A percentile compares a stretch with the other conserved stretches of the same genome.
Evolutionary conservation across 768 basidiomycete species (phyloP).

Genomic region (Collybia sp.): DNA sequence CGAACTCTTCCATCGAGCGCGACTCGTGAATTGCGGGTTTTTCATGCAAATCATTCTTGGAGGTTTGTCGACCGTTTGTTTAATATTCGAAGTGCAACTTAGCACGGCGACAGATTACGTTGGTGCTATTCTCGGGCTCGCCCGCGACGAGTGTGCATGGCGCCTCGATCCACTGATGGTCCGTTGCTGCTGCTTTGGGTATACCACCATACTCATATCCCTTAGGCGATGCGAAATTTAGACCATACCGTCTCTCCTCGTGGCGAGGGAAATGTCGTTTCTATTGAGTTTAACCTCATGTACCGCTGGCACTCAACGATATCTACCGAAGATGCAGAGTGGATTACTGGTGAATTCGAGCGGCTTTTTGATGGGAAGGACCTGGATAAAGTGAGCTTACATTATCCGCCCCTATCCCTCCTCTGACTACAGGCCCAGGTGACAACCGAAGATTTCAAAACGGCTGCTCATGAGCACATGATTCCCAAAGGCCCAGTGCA

Average conservation of each 20-base stretch:
- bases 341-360: slow-evolving; percentile 47
- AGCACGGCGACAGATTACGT: slow-evolving; percentile 50
- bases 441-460: slow-evolving; percentile 31
- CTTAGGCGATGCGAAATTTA: slow-evolving; percentile 43
- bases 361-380: slow-evolving; percentile 36
- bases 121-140: slow-evolving; percentile 66
- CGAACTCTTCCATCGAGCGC: slow-evolving; percentile 70
- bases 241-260: slow-evolving; percentile 52
- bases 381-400: slow-evolving; percentile 28
- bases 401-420: not conserved
- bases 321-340: slow-evolving; percentile 47
- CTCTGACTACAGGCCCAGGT: slow-evolving; percentile 15
- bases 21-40: slow-evolving; percentile 69
- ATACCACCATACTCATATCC: not conserved
- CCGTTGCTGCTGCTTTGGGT: slow-evolving; percentile 2
- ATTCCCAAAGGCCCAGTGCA: slow-evolving; percentile 27
- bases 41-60: slow-evolving; percentile 69
- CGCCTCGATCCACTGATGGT: slow-evolving; percentile 66
- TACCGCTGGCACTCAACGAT: slow-evolving; percentile 67
- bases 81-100: not conserved
- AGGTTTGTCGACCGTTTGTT: slow-evolving; percentile 20
- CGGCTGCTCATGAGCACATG: slow-evolving; percentile 23
- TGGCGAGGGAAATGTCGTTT: slow-evolving; percentile 73
- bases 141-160: slow-evolving; percentile 61
- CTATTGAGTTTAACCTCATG: slow-evolving; percentile 69